Percentiles rank a stretch among this genome's conserved stretches.
Evolutionary conservation across 2,329 filamentous ascomycete genomes (phyloP).

Genomic region (Cryoendolithus antarcticus): DNA sequence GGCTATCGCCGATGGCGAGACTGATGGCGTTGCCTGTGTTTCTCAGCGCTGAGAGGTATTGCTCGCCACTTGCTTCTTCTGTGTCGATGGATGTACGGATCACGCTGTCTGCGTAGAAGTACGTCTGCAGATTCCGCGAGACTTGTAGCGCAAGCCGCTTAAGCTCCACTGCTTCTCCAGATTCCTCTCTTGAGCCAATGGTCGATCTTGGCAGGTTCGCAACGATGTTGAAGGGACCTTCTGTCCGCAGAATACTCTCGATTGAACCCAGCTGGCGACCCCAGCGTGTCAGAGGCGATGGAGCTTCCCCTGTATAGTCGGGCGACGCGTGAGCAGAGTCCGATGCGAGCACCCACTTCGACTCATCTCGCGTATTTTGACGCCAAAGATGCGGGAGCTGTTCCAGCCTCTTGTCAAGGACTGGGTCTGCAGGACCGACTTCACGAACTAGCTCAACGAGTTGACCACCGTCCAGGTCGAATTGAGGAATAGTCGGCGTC

Average conservation of each 20-base stretch:
- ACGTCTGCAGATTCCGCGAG: slow-evolving; percentile 41
- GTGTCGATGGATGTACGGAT: slow-evolving; percentile 22
- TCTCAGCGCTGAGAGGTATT: slow-evolving; percentile 3
- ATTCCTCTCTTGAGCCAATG: background rate
- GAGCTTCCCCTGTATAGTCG: too few relatives aligned
- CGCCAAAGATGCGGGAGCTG: too few relatives aligned
- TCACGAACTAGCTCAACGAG: too few relatives aligned
- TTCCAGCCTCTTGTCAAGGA: too few relatives aligned
- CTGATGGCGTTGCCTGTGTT: slow-evolving; percentile 35
- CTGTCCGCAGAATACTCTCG: slow-evolving; percentile 40
- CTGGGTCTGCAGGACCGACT: too few relatives aligned
- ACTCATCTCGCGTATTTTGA: too few relatives aligned
- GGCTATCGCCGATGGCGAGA: slow-evolving; percentile 19
- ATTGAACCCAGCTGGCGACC: slow-evolving; percentile 41
- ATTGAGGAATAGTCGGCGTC: too few relatives aligned
- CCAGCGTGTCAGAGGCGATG: slow-evolving; percentile 18
- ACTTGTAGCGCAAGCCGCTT: slow-evolving; percentile 37
- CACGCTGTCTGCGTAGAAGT: slow-evolving; percentile 41
- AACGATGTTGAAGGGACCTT: slow-evolving; percentile 33
- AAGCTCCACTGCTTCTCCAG: slow-evolving; percentile 13
- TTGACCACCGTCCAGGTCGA: too few relatives aligned
- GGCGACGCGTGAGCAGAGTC: too few relatives aligned
- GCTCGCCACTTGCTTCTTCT: slow-evolving; percentile 1
- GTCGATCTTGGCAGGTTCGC: slow-evolving; percentile 11
- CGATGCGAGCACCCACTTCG: too few relatives aligned